Evolutionary conservation across 1,284 basidiomycete genomes (phyloP).

Genomic region (Gomphus bonarii): DNA sequence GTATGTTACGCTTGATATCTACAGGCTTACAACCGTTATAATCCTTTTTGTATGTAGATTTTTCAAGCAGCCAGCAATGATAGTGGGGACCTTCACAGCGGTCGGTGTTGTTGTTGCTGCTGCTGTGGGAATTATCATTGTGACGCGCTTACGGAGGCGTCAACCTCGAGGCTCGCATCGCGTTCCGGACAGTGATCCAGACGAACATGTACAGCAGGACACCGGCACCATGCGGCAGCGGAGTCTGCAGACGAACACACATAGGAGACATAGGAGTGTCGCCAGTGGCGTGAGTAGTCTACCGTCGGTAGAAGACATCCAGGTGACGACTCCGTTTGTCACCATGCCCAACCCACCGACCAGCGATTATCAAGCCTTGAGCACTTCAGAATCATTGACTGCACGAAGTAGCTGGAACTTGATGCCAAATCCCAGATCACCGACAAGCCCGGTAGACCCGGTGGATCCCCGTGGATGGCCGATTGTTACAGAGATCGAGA

Average conservation of each 20-base stretch:
- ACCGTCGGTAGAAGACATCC: neutral
- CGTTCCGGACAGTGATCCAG: neutral
- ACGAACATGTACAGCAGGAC: neutral
- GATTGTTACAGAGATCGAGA: neutral
- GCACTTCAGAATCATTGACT: neutral
- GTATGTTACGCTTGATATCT: neutral
- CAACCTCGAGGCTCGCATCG: neutral
- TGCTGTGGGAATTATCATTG: neutral
- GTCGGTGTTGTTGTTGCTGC: conserved; percentile 1
- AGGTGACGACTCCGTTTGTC: neutral
- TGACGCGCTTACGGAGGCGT: neutral
- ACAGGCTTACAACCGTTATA: neutral
- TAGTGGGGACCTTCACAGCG: conserved; percentile 2
- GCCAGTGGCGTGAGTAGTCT: neutral
- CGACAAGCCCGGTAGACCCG: conserved; percentile 2
- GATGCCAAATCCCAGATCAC: neutral
- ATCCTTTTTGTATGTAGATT: neutral
- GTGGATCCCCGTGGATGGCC: conserved; percentile 1
- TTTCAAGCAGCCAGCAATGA: neutral
- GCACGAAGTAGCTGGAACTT: neutral
- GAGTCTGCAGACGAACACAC: neutral
- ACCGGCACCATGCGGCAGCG: neutral
- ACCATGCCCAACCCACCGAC: neutral
- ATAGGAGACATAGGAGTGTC: neutral
- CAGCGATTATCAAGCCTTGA: neutral